phyloP scores from a whole-genome alignment of 805 yeast species.

The Wickerhamia fluorescens region DNA sequence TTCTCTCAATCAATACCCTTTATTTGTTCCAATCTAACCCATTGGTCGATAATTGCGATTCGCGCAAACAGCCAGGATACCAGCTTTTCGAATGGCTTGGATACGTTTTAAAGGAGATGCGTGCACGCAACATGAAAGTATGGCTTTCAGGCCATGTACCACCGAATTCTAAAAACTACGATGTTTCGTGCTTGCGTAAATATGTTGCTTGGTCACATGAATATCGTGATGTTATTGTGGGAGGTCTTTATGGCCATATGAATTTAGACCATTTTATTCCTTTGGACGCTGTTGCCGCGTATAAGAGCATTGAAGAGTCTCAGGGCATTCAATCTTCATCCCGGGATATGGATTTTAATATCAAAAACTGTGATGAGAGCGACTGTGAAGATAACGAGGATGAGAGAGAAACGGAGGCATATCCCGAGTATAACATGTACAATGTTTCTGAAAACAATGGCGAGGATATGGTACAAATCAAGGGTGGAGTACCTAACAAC shows the following conservation, averaged over 20 bases:
- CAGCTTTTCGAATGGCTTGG: conserved; percentile 74
- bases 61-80: conserved; percentile 71
- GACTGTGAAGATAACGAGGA: conserved; percentile 17
- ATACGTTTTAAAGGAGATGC: conserved; percentile 60
- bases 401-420: conserved; percentile 9
- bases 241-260: conserved; percentile 86
- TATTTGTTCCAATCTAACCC: conserved; percentile 75
- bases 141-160: conserved; percentile 91
- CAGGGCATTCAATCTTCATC: conserved; percentile 2
- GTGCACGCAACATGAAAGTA: conserved; percentile 70
- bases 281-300: conserved; percentile 62
- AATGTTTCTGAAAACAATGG: conserved; percentile 1
- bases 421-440: conserved; percentile 3
- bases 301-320: conserved; percentile 37
- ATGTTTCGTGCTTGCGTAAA: conserved; percentile 64
- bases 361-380: conserved; percentile 10
- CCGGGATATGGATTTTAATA: neutral
- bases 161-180: conserved; percentile 72
- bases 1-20: conserved; percentile 70
- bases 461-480: conserved; percentile 19
- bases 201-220: conserved; percentile 78
- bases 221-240: conserved; percentile 75
- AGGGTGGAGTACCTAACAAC: conserved; percentile 62
- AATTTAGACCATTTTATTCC: conserved; percentile 82
- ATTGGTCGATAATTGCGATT: conserved; percentile 72